A percentile compares a stretch with the other conserved stretches of the same genome.
Evolutionary conservation across 176 grass and related monocot species (phyloP).

Genomic region (Elaeis guineensis): DNA sequence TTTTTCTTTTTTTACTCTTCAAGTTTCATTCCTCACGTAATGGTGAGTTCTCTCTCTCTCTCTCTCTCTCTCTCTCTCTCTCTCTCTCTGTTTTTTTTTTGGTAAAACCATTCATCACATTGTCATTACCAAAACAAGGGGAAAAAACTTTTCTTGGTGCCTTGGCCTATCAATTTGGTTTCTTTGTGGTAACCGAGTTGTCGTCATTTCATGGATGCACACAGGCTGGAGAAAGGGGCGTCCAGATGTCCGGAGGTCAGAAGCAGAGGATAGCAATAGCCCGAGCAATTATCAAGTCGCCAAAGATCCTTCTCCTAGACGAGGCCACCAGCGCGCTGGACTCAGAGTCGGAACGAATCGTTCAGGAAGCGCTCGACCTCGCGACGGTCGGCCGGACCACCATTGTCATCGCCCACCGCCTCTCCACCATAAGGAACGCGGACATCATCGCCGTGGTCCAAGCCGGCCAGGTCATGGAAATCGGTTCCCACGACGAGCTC

Average conservation of each 20-base stretch:
- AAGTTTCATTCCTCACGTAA: no score
- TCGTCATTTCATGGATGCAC: not conserved
- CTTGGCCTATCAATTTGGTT: no score
- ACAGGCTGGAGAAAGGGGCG: constrained; percentile 82
- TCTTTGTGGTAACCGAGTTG: no score
- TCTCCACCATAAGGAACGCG: constrained; percentile 82
- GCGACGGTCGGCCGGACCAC: constrained; percentile 72
- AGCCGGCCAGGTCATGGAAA: constrained; percentile 65
- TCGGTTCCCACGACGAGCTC: constrained; percentile 82
- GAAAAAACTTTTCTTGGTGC: no score
- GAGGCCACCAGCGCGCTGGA: constrained; percentile 93
- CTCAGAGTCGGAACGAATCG: constrained; percentile 76
- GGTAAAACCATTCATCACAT: no score
- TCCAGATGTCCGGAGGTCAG: constrained; percentile 95
- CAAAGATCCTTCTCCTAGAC: constrained; percentile 92
- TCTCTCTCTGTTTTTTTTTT: no score
- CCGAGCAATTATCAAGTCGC: constrained; percentile 82
- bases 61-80: no score
- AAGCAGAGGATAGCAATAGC: constrained; percentile 98
- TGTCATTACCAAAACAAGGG: no score
- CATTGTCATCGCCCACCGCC: constrained; percentile 81
- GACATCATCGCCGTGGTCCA: constrained; percentile 89
- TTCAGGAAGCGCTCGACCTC: constrained; percentile 83
- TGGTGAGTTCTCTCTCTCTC: no score
- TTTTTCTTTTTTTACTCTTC: no score